Evolutionary conservation across 2,329 filamentous ascomycete species (phyloP).

Genomic region (Trichoderma koningii): DNA sequence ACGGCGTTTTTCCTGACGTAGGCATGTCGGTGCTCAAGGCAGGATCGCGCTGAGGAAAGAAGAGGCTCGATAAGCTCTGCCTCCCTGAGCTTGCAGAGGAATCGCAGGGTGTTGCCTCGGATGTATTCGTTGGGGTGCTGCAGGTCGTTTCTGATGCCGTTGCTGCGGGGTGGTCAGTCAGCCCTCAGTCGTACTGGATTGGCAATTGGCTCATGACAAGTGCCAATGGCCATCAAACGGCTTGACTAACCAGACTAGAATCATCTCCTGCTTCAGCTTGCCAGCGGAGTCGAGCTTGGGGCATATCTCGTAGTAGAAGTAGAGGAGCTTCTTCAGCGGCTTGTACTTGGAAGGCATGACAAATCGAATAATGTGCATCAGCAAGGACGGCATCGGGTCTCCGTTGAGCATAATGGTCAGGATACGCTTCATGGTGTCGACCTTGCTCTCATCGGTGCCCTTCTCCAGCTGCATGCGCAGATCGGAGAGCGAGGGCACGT

Average conservation of each 20-base stretch:
- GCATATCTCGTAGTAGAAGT: constrained; percentile 99
- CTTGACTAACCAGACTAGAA: constrained; percentile 79
- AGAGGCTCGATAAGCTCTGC: constrained; percentile 95
- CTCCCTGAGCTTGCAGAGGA: constrained; percentile 94
- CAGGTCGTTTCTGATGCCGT: constrained; percentile 95
- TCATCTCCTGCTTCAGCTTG: constrained; percentile 99
- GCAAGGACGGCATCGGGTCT: constrained; percentile 88
- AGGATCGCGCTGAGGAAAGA: constrained; percentile 86
- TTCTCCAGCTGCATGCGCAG: constrained; percentile 92
- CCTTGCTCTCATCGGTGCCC: constrained; percentile 87
- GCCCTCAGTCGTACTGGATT: neutral
- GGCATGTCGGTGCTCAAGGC: constrained; percentile 92
- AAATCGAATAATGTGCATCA: constrained; percentile 99
- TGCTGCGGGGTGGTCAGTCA: constrained; percentile 57
- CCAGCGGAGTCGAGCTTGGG: constrained; percentile 89
- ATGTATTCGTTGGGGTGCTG: constrained; percentile 99
- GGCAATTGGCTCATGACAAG: no score
- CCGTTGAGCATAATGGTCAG: constrained; percentile 97
- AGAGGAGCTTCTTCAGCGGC: constrained; percentile 93
- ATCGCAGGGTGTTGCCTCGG: constrained; percentile 94
- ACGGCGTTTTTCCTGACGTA: constrained; percentile 99
- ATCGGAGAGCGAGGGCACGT: constrained; percentile 87
- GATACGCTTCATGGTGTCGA: constrained; percentile 95
- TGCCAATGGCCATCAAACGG: neutral
- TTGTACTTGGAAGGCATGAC: constrained; percentile 99